Conservation (phyloP, 2,329 filamentous ascomycete species). For the Akanthomyces uredinophilus region DNA sequence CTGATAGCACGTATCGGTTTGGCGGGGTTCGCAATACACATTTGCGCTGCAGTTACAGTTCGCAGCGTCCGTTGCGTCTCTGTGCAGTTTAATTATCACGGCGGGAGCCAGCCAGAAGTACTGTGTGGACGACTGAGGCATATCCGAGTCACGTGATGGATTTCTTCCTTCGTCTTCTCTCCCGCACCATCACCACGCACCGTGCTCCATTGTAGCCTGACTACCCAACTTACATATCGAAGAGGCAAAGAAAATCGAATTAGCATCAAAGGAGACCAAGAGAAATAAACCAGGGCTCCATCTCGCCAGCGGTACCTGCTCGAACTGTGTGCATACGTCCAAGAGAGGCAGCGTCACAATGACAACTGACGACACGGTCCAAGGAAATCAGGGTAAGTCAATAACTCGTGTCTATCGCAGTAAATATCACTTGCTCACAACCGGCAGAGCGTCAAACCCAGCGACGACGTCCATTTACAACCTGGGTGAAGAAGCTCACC, state of each 20-base stretch:
- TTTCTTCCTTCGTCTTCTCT: not conserved
- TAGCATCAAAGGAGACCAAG: not conserved
- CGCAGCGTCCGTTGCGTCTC: not conserved
- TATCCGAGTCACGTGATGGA: constrained; percentile 8
- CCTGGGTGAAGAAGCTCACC: constrained; percentile 90
- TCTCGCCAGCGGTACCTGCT: not conserved
- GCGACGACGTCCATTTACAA: constrained; percentile 80
- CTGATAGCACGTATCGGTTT: not conserved
- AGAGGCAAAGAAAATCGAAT: not conserved
- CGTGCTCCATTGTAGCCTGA: not conserved
- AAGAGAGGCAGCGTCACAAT: constrained; percentile 20
- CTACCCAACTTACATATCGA: not conserved
- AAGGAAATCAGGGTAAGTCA: constrained; percentile 39
- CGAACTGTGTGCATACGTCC: not conserved
- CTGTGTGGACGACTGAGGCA: not conserved
- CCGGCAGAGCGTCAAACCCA: constrained; percentile 58
- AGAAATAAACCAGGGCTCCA: not conserved
- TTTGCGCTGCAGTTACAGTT: not conserved
- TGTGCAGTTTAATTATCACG: not conserved
- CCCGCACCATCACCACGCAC: not conserved
- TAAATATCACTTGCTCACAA: constrained; percentile 26
- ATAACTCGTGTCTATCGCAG: constrained; percentile 15
- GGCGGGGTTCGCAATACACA: constrained; percentile 2
- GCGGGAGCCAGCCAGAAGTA: not conserved
- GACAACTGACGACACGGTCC: constrained; percentile 34